Evolutionary conservation across 352 stramenopile species (phyloP).

Genomic region (Phytophthora cactorum): DNA sequence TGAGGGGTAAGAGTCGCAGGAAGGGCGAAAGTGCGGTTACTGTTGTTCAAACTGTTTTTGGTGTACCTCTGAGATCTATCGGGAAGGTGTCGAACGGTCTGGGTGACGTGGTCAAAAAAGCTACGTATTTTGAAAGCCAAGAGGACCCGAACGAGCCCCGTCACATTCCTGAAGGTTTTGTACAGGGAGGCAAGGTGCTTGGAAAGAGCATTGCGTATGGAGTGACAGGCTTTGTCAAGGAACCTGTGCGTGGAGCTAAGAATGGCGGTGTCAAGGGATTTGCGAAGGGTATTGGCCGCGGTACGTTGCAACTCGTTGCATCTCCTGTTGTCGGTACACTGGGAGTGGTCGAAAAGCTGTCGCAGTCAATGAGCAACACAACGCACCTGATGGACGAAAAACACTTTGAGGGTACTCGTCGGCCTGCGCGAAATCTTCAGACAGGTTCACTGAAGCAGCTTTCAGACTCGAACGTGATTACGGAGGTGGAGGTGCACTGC

Average conservation of each 20-base stretch:
- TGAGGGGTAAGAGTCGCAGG: constrained; percentile 74
- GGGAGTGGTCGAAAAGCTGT: constrained; percentile 85
- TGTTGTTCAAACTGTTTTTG: constrained; percentile 82
- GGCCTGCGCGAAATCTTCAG: constrained; percentile 72
- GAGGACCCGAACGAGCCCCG: constrained; percentile 71
- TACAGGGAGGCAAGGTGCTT: constrained; percentile 80
- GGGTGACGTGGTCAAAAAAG: constrained; percentile 88
- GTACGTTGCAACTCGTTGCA: constrained; percentile 78
- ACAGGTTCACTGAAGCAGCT: constrained; percentile 70
- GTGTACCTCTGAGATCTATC: constrained; percentile 74
- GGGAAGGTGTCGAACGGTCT: constrained; percentile 88
- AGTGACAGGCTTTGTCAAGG: constrained; percentile 81
- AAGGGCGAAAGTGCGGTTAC: constrained; percentile 87
- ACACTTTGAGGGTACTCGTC: constrained; percentile 73
- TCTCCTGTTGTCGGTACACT: constrained; percentile 86
- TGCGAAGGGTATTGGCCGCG: constrained; percentile 79
- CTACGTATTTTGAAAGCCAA: constrained; percentile 81
- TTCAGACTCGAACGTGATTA: constrained; percentile 87
- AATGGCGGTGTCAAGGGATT: constrained; percentile 80
- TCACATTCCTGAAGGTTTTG: constrained; percentile 76
- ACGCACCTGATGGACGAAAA: constrained; percentile 89
- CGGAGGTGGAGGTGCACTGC: constrained; percentile 82
- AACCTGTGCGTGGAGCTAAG: constrained; percentile 81
- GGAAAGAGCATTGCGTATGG: constrained; percentile 81
- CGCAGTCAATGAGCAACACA: constrained; percentile 85